Percentiles rank a stretch among this genome's conserved stretches.
Evolutionary conservation across 73 alveolate genomes (phyloP).

Genomic region (Paramecium sexaurelia): DNA sequence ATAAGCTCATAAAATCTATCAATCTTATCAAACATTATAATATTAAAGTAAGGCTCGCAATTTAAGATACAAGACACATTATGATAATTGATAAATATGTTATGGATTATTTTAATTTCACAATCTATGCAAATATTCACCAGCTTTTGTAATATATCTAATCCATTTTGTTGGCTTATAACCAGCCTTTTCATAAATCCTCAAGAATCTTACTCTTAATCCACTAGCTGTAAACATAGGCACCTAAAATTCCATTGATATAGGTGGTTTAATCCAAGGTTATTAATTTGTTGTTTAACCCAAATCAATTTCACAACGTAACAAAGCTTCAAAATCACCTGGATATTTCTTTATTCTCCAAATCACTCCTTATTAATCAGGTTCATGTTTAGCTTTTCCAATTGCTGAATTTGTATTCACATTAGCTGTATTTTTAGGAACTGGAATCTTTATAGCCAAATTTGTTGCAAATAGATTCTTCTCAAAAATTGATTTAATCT

Average conservation of each 20-base stretch:
- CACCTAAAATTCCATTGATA: slow-evolving; percentile 90
- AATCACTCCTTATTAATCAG: slow-evolving; percentile 85
- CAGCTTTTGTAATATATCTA: slow-evolving; percentile 95
- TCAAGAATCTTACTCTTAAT: slow-evolving; percentile 92
- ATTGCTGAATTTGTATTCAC: slow-evolving; percentile 85
- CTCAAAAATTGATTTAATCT: slow-evolving; percentile 90
- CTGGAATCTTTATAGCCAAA: slow-evolving; percentile 89
- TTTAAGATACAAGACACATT: neutral
- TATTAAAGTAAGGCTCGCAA: slow-evolving; percentile 24
- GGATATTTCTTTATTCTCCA: slow-evolving; percentile 91
- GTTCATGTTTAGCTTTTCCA: slow-evolving; percentile 97
- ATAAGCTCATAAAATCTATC: neutral
- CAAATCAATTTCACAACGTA: slow-evolving; percentile 75
- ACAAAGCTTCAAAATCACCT: slow-evolving; percentile 82
- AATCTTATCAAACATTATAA: neutral
- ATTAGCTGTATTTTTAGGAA: slow-evolving; percentile 92
- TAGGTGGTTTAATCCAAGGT: slow-evolving; percentile 94
- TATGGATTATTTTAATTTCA: slow-evolving; percentile 64
- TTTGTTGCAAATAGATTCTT: slow-evolving; percentile 86
- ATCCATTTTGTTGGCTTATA: slow-evolving; percentile 96
- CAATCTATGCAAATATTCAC: slow-evolving; percentile 93
- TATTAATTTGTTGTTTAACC: slow-evolving; percentile 78
- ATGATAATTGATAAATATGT: slow-evolving; percentile 61
- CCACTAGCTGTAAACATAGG: slow-evolving; percentile 98
- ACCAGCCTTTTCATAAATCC: slow-evolving; percentile 89